Base-by-base conservation (phyloP, 2,329 filamentous ascomycete genomes). In the Verticillium nubilum region DNA sequence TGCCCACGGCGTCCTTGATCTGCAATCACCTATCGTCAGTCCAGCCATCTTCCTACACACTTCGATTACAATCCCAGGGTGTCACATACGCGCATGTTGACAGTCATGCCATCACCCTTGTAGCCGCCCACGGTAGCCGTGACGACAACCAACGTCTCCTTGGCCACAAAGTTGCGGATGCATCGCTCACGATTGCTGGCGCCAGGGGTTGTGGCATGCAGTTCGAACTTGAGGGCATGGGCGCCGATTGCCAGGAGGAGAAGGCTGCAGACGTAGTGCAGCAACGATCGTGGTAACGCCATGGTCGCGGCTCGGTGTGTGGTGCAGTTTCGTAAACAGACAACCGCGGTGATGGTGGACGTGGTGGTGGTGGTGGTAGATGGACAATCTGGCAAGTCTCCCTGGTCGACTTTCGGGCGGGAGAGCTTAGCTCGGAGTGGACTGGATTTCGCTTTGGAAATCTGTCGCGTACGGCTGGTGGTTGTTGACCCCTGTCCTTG, bases 1-100 rank as follows among this genome's bases (percentile, higher is more conserved):
- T 99, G 72, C 93, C 94, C 68, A 97, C 86, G 17, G 92, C 88
- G 78, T 99, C 95, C 75, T 89, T 90, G 77, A 99, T 97, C 94
- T 98, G 73, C 54, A 63, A 52, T 27, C 26, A 9, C 13, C 29
- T 31, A 54, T 66, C 7, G 19, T 50, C 19, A 50, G 42, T 19
- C n/a, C 42, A 23, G 7, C 19, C 54, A 64, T 64, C 31, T 28
- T 54, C 42, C n/a, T 55, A 10, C 3, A 12, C 29, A 13, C 29
- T 10, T 13, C 27, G 35, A 28, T 15, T 7, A 6, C 52, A 17
- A 53, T 13, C 17, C 25, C 15, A 12, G 25, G 13, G 52, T 19
- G 25, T 56, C 65, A 81, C 82, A 63, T 73, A 97, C 94, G 77
- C 96, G 89, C 83, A 99, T 95, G 75, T 98, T 96, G 65, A 98